These are phyloP conservation scores for Jasminum sambac DNA, from an alignment of 257 asterid genomes.

Conservation along the genomic window DNA sequence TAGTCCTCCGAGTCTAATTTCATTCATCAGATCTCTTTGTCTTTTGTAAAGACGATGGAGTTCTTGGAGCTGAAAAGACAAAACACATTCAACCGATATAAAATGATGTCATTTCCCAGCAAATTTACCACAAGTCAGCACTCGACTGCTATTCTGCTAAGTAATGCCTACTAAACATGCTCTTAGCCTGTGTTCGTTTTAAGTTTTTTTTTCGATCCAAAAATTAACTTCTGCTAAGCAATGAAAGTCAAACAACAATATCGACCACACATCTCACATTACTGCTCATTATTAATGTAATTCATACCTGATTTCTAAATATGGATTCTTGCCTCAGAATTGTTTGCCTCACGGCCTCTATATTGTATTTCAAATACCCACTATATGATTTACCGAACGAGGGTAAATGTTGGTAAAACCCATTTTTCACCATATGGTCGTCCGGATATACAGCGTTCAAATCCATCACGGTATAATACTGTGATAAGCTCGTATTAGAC, in stretches of 20 bases:
- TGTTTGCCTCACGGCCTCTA: conserved; percentile 53
- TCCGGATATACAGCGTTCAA: conserved; percentile 37
- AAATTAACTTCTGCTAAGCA: too few species aligned
- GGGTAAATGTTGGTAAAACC: conserved; percentile 30
- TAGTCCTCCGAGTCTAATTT: conserved; percentile 33
- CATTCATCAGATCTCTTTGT: conserved; percentile 69
- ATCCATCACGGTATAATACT: conserved; percentile 40
- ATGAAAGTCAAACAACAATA: neutral
- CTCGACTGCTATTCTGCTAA: too few species aligned
- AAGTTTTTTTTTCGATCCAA: too few species aligned
- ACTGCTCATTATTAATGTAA: neutral
- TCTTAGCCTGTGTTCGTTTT: too few species aligned
- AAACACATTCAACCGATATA: conserved; percentile 7
- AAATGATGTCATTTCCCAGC: neutral
- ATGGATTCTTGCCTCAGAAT: conserved; percentile 66
- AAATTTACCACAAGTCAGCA: neutral
- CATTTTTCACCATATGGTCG: conserved; percentile 29
- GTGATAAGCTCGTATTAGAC: conserved; percentile 37
- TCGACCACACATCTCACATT: too few species aligned
- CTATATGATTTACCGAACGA: conserved; percentile 18
- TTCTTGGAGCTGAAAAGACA: conserved; percentile 60
- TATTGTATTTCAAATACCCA: conserved; percentile 35
- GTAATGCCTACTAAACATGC: too few species aligned
- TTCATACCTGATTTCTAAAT: conserved; percentile 67
- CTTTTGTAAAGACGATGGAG: conserved; percentile 75